These are phyloP conservation scores for Tetrapyrgos nigripes DNA, from an alignment of 1,284 basidiomycete species.

Conservation along the genomic window DNA sequence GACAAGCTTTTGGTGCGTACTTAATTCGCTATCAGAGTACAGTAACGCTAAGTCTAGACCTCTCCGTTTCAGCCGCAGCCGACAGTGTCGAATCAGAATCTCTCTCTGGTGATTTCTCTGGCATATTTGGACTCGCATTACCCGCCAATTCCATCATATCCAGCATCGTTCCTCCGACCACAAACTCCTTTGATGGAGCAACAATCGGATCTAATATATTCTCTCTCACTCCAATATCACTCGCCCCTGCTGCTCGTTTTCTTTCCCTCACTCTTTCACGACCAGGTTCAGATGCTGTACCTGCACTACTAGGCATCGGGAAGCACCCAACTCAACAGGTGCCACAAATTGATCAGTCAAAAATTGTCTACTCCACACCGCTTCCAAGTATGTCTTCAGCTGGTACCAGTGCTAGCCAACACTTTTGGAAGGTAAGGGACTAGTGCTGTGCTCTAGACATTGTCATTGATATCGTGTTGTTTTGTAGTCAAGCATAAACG, in stretches of 20 bases:
- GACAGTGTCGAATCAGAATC: conserved; percentile 57
- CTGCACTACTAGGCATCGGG: conserved; percentile 70
- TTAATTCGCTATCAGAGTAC: not conserved
- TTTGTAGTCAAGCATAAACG: conserved; percentile 45
- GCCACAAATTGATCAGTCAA: conserved; percentile 10
- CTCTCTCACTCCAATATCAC: conserved; percentile 56
- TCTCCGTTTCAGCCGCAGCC: conserved; percentile 58
- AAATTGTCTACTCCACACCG: conserved; percentile 6
- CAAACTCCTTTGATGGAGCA: conserved; percentile 65
- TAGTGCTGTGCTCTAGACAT: no score
- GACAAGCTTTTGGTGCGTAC: conserved; percentile 66
- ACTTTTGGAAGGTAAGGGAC: conserved; percentile 59
- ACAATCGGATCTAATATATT: conserved; percentile 70
- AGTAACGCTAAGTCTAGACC: not conserved
- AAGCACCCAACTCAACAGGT: conserved; percentile 54
- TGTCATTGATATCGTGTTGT: no score
- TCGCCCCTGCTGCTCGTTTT: conserved; percentile 64
- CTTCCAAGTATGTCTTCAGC: conserved; percentile 46
- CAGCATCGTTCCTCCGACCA: conserved; percentile 49
- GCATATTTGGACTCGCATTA: conserved; percentile 77
- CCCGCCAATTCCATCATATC: conserved; percentile 70
- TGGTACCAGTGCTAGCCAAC: conserved; percentile 41
- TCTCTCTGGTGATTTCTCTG: conserved; percentile 57
- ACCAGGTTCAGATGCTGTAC: conserved; percentile 60
- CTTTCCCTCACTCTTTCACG: conserved; percentile 70